Base-by-base conservation (phyloP, 2,329 filamentous ascomycete species). In the Apiospora aurea region DNA sequence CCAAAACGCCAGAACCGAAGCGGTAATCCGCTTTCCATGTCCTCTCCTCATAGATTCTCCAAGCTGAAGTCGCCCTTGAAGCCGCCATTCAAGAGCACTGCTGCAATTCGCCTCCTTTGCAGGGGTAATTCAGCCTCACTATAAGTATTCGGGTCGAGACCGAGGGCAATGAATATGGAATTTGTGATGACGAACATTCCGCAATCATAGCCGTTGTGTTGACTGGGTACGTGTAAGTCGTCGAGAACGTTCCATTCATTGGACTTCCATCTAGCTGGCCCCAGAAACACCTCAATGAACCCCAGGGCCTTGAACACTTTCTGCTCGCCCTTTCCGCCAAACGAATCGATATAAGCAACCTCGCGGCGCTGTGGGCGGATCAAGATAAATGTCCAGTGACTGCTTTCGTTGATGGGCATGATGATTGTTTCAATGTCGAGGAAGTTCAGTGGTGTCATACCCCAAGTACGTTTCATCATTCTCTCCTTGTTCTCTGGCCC, bases 101-200 rank as follows among this genome's bases (percentile, higher is more conserved):
- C 88, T 0, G 91, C 92, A 61, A 95, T 88, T 64, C 89, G 85
- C 70, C 86, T 84, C 34, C 91, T 86, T 75, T 92, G 91, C 69
- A 85, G 80, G 1, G 85, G 83, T 85, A 94, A 88, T 71, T 92
- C 87, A 0, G 79, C 74, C 47, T 87, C 81, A 1, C 80, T 76
- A 72, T 92, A 90, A 4, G 79, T 79, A 71, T 83, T 81, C 2
- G 88, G 87, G 72, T 85, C 86, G 24, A 90, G 75, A 1, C 88
- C 88, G 44, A 90, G 77, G 0, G 87, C 84, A 47, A 90, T 77
- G 71, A 90, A 93, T 67, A 94, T 87, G 21, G 89, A 91, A 77
- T 95, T 96, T 24, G 93, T 89, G 75, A 94, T 90, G 18, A 91
- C 89, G 79, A 94, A 94, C 4, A 94, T 89, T n/a, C 93, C 93